These are phyloP conservation scores for Arabidopsis suecica DNA, from an alignment of 345 rosid species.

Conservation along the genomic window DNA sequence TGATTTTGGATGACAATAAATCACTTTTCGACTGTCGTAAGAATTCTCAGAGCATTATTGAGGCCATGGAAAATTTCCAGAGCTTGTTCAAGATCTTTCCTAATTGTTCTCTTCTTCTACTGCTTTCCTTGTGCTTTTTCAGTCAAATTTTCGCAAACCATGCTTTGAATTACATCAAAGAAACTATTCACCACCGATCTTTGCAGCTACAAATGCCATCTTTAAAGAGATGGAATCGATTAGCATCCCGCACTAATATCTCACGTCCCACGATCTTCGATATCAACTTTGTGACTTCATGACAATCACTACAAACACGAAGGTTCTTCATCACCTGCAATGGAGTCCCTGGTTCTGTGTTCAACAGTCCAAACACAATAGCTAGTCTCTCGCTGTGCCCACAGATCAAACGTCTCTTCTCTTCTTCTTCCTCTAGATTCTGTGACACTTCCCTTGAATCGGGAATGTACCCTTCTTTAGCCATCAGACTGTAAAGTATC, in stretches of 20 bases:
- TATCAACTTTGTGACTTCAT: conserved; percentile 63
- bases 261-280: conserved; percentile 61
- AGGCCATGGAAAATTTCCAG: no score
- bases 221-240: conserved; percentile 69
- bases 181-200: conserved; percentile 64
- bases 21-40: not conserved
- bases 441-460: conserved; percentile 61
- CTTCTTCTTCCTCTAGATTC: conserved; percentile 64
- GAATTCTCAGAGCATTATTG: not conserved
- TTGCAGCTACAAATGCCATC: conserved; percentile 70
- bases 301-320: conserved; percentile 82
- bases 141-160: not conserved
- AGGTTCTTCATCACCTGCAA: conserved; percentile 75
- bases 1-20: not conserved
- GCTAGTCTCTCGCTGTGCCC: conserved; percentile 83
- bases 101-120: no score
- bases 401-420: conserved; percentile 61
- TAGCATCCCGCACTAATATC: conserved; percentile 72
- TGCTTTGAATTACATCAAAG: not conserved
- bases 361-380: conserved; percentile 68
- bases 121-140: no score
- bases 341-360: conserved; percentile 62
- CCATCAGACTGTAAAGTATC: conserved; percentile 52
- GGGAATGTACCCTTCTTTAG: conserved; percentile 66
- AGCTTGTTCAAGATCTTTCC: no score